Base-by-base conservation (phyloP, 2,329 filamentous ascomycete genomes). In the Colletotrichum cuscutae region DNA sequence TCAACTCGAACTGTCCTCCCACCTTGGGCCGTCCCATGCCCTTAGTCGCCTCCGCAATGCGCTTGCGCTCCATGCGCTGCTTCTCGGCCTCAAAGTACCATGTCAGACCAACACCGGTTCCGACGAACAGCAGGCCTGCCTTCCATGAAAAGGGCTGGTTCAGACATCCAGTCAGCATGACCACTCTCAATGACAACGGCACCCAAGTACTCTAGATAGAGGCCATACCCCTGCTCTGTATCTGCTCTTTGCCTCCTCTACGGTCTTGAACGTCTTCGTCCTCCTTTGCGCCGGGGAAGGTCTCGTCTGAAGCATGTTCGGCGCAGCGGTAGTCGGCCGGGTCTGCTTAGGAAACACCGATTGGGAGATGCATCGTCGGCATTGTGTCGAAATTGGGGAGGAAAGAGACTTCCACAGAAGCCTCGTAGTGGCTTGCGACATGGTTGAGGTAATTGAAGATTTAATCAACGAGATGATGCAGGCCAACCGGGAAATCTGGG, bases 71-170 rank as follows among this genome's bases (percentile, higher is more conserved):
- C 91, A 99, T 92, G 79, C 97, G 92, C 78, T 91, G 91, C 87
- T 98, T 98, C 83, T 99, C 97, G 78, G 92, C 91, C 79, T 95
- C 94, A 84, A 99, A 98, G 82, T 98, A 99, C 84, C 94, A 90
- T 73, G 95, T 91, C 78, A 99, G 88, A 32, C 91, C 92, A 13
- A 86, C 91, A 77, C 94, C 95, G 2, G 95, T 93, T 59, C 89
- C 80, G 76, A 98, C 87, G 85, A 99, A 98, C 75, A 99, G 88
- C 63, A 95, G 77, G 22, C 95, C 96, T 37, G 96, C 93, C 84
- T 95, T 96, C 91, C 94, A 95, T 66, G 95, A 98, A 86, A 99
- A 98, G 35, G 97, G 97, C 92, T 95, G 74, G 13, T 49, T 70
- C 49, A 6, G 54, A 12, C 15, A 0, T 24, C 24, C 24, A 30